Percentiles rank a stretch among this genome's conserved stretches.
Evolutionary conservation across 176 grass and related monocot genomes (phyloP).

Genomic region (Pontederia paniculata): DNA sequence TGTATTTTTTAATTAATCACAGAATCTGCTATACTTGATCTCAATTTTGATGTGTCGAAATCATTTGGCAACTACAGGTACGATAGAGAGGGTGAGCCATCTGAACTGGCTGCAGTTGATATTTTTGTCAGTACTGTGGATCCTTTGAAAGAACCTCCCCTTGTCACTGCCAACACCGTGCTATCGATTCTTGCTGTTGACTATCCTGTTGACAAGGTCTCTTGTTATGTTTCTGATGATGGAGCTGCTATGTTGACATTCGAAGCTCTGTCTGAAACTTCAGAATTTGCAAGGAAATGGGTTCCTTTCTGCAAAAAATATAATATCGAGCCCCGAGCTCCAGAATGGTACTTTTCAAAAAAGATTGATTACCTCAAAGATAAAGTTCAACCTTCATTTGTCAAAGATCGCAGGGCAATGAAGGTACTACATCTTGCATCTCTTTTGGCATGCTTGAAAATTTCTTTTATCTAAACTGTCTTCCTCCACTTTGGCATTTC

Average conservation of each 20-base stretch:
- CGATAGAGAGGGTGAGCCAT: slow-evolving; percentile 86
- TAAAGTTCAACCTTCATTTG: slow-evolving; percentile 79
- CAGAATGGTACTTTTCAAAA: slow-evolving; percentile 84
- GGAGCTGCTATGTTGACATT: slow-evolving; percentile 92
- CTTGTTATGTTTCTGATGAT: slow-evolving; percentile 99
- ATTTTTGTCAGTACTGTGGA: slow-evolving; percentile 98
- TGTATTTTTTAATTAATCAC: slow-evolving; percentile 7
- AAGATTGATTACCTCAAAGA: slow-evolving; percentile 99
- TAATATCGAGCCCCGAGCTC: slow-evolving; percentile 82
- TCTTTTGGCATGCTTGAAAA: slow-evolving; percentile 5
- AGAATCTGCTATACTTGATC: slow-evolving; percentile 3
- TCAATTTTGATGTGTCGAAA: slow-evolving; percentile 2
- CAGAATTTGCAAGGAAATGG: slow-evolving; percentile 99
- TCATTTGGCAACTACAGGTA: slow-evolving; percentile 39
- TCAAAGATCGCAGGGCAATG: slow-evolving; percentile 97
- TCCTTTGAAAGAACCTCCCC: slow-evolving; percentile 94
- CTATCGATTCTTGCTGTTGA: slow-evolving; percentile 95
- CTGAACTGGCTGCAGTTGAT: slow-evolving; percentile 84
- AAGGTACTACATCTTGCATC: slow-evolving; percentile 49
- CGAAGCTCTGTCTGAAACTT: slow-evolving; percentile 83
- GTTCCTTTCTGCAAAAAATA: slow-evolving; percentile 95
- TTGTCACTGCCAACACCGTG: slow-evolving; percentile 98
- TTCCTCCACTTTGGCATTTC: slow-evolving; percentile 13
- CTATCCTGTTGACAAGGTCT: slow-evolving; percentile 95
- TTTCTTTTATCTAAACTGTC: slow-evolving; percentile 1